Conservation (phyloP, 2,329 filamentous ascomycete species). For the Diaporthe citrichinensis region DNA sequence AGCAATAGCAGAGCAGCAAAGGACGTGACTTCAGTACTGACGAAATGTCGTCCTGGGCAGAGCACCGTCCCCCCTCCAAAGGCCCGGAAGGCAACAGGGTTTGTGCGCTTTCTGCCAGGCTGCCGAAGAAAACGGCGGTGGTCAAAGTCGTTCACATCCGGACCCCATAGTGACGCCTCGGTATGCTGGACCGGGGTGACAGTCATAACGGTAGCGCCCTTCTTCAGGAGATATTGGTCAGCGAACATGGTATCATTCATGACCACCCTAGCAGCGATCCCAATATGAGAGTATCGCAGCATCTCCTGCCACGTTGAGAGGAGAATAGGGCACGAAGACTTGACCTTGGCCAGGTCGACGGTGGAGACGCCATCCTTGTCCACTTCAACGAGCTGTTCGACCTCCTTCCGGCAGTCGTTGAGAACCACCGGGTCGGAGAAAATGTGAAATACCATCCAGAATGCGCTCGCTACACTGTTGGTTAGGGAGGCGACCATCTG, state of each 20-base stretch:
- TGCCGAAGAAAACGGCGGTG: conserved; percentile 16
- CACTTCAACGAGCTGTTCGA: conserved; percentile 7
- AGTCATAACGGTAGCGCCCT: conserved; percentile 32
- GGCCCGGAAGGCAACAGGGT: conserved; percentile 52
- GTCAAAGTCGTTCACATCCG: neutral
- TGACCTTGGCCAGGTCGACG: conserved; percentile 50
- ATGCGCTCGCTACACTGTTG: conserved; percentile 54
- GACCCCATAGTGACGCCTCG: neutral
- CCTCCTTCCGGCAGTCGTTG: conserved; percentile 46
- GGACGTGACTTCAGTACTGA: conserved; percentile 37
- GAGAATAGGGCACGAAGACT: conserved; percentile 52
- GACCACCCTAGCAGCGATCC: conserved; percentile 45
- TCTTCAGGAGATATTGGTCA: conserved; percentile 35
- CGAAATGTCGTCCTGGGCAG: conserved; percentile 33
- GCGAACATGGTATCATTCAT: conserved; percentile 27
- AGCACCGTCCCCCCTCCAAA: conserved; percentile 17
- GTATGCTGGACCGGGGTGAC: neutral
- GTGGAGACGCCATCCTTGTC: neutral
- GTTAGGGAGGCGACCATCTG: conserved; percentile 53
- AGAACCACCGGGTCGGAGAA: conserved; percentile 51
- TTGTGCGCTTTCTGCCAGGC: neutral
- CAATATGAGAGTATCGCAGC: conserved; percentile 52
- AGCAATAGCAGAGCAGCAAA: conserved; percentile 45
- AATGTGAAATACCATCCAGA: conserved; percentile 57
- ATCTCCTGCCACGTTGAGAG: conserved; percentile 56